A percentile compares a stretch with the other conserved stretches of the same genome.
phyloP scores from a whole-genome alignment of 225 moss, liverwort and hornwort genomes.

The Pseudisothecium myosuroides region DNA sequence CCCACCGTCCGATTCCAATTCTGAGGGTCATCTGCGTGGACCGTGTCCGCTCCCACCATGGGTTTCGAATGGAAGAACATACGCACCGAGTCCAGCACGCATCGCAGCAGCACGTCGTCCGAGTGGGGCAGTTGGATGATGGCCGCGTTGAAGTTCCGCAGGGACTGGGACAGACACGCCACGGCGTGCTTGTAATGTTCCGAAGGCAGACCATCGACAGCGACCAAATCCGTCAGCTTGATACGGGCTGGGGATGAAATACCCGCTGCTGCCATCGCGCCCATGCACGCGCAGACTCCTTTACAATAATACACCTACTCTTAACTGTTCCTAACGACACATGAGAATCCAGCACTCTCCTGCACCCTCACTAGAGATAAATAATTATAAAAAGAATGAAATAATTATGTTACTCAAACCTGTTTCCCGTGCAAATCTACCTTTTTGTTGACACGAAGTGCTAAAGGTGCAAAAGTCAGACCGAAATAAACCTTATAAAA shows the following conservation, averaged over 20 bases:
- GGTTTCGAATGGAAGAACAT: conserved; percentile 95
- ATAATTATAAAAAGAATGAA: not conserved
- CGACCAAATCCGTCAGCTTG: conserved; percentile 78
- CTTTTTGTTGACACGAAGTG: not conserved
- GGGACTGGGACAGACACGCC: conserved; percentile 60
- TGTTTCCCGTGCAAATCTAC: not conserved
- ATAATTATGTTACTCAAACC: not conserved
- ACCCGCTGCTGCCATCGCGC: conserved; percentile 95
- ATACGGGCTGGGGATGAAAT: conserved; percentile 86
- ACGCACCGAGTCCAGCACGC: conserved; percentile 93
- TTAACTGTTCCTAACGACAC: conserved; percentile 8
- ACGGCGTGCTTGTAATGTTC: conserved; percentile 83
- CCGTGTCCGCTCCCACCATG: conserved; percentile 61
- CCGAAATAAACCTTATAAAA: not conserved
- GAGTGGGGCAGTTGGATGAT: conserved; percentile 72
- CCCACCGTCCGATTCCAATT: conserved; percentile 92
- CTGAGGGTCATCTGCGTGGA: conserved; percentile 69
- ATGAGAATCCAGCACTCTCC: not conserved
- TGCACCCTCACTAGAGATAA: not conserved
- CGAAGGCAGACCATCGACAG: conserved; percentile 78
- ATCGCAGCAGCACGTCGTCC: conserved; percentile 84
- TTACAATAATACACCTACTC: not conserved
- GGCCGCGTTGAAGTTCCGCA: conserved; percentile 73
- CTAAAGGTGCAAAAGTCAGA: not conserved
- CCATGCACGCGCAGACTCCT: conserved; percentile 55